Base-by-base conservation (phyloP, 345 rosid species). In the Eucalyptus melliodora region DNA sequence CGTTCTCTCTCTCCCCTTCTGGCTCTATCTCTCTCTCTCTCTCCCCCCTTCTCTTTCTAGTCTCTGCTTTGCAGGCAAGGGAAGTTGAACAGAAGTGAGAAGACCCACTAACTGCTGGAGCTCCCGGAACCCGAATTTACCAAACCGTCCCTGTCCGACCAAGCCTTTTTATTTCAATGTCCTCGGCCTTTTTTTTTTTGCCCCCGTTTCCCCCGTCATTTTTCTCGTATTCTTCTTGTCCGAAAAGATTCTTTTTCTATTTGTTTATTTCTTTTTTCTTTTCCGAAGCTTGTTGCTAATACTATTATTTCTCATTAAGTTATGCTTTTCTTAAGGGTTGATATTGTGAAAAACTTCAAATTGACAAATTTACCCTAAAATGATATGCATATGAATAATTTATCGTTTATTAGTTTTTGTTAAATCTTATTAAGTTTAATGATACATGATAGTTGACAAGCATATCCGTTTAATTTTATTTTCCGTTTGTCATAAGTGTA, bases 11-110 rank as follows among this genome's bases (percentile, higher is more conserved):
- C 86, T 42, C 7, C 4, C 15, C 34, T 62, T 50, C 14, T 6
- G 7, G 7, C 31, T 49, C 15, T 5, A 2, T 49, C 5, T 51
- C 31, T 30, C 7, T 50, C 7, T 50, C 37, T 11, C 86, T 87
- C 83, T 92, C 21, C 31, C 51, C 19, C 47, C 50, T 9, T 10
- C 27, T 21, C 16, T 40, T 40, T 77, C 82, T 19, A 44, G 49
- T 88, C 91, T 69, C 92, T 15, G 16, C 94, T 94, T 91, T 87
- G 94, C 93, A 94, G 94, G 93, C 87, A 90, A 90, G 95, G 92
- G 94, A 90, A 88, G 94, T 90, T 91, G 94, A 92, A 90, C 91
- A 89, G 90, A 91, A 89, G 86, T 21, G 92, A 92, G 94, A 91
- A 89, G 94, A 93, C 95, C 91, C 92, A 65, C 91, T 89, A 92